Evolutionary conservation across 108 stramenopile species (phyloP), one percentile per base, ranked within the genome.

Genomic region (Cyclotella choctawhatcheeana): DNA sequence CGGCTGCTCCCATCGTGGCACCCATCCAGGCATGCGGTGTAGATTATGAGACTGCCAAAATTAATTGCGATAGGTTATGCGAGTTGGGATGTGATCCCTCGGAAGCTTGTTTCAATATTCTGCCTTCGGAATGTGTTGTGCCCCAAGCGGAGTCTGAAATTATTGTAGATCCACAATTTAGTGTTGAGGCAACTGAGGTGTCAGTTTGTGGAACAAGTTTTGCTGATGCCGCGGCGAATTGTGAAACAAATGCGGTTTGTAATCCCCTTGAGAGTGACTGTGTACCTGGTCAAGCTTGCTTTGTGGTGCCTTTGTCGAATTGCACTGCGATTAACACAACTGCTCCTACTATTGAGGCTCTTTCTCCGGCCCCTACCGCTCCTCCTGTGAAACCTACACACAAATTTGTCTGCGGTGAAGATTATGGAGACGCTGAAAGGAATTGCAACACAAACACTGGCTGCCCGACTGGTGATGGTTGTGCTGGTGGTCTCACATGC

Each of bases 381-480:
- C 59, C 59, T 12, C 40, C 37, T 22, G 30, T 34, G 27, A 8
- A 31, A 12, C 73, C 73, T 43, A 34, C 22, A 34, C n/a, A 35
- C 17, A 7, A 65, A 7, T 58, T 30, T 25, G 55, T 64, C 10
- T 73, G 73, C 44, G 73, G 73, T 25, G 54, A 6, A 2, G 44
- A 73, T 18, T 73, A 64, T 21, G 2, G 20, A n/a, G 64, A 65
- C 31, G 73, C 73, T 7, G 21, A 22, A 1, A 17, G 12, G 3
- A 54, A 63, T 43, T 55, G 31, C 20, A 27, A 33, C 17, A 14
- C 17, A 13, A 35, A 60, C 25, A 0, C 35, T 0, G 13, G 4
- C 10, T 73, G 71, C 55, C 71, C 71, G 27, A 29, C 50, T 31
- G 71, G 71, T 40, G 71, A 71, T 51, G 70, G 53, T 55, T 73